phyloP scores from a whole-genome alignment of 108 stramenopile species.

The Cyclotella atomus region DNA sequence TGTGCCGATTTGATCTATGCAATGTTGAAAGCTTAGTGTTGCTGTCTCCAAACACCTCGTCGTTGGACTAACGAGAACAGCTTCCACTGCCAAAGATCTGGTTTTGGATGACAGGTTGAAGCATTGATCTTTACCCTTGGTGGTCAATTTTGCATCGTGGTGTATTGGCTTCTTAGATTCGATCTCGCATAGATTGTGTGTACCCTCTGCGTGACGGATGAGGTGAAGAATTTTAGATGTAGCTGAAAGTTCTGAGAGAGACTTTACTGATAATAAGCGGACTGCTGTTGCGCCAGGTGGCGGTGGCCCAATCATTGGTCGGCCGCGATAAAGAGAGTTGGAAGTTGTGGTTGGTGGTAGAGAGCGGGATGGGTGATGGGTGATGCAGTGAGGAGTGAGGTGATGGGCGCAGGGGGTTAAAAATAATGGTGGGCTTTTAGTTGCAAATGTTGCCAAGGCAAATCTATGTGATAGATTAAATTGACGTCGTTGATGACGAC shows the following conservation, averaged over 20 bases:
- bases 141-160: slow-evolving; percentile 42
- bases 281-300: slow-evolving; percentile 20
- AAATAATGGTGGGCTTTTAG: too few relatives aligned
- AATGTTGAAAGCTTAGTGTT: slow-evolving; percentile 34
- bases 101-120: slow-evolving; percentile 21
- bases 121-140: slow-evolving; percentile 39
- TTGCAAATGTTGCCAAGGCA: too few relatives aligned
- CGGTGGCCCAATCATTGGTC: slow-evolving; percentile 8
- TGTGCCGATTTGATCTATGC: not conserved
- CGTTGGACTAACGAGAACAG: slow-evolving; percentile 51
- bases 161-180: slow-evolving; percentile 36
- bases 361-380: too few relatives aligned
- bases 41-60: slow-evolving; percentile 53
- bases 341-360: too few relatives aligned
- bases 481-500: too few relatives aligned
- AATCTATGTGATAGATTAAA: too few relatives aligned
- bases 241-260: slow-evolving; percentile 3
- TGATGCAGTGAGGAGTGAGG: too few relatives aligned
- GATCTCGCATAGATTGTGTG: slow-evolving; percentile 35
- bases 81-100: slow-evolving; percentile 35
- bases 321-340: too few relatives aligned
- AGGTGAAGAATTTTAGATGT: slow-evolving; percentile 50
- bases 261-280: not conserved
- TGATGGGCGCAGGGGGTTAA: too few relatives aligned
- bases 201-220: slow-evolving; percentile 53